These are phyloP conservation scores for Aspergillus costaricaensis DNA, from an alignment of 2,329 filamentous ascomycete species.

Conservation along the genomic window DNA sequence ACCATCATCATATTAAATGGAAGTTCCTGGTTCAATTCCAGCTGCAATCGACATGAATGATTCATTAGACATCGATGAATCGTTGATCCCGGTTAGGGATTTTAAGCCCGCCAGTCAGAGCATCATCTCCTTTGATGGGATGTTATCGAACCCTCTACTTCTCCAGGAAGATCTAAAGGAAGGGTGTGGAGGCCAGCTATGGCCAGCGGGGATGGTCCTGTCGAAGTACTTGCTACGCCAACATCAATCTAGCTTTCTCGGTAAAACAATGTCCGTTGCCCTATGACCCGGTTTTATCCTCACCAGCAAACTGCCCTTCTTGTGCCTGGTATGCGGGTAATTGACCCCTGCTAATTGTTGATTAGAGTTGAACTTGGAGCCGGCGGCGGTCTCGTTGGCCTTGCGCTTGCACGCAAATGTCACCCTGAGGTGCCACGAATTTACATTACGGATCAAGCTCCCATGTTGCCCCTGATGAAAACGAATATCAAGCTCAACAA, in stretches of 20 bases:
- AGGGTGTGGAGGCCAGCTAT: slow-evolving; percentile 90
- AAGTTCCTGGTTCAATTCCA: slow-evolving; percentile 13
- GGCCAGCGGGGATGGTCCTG: slow-evolving; percentile 90
- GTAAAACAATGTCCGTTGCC: slow-evolving; percentile 70
- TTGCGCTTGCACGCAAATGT: slow-evolving; percentile 61
- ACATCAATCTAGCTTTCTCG: slow-evolving; percentile 62
- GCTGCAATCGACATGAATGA: slow-evolving; percentile 29
- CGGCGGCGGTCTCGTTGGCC: slow-evolving; percentile 81
- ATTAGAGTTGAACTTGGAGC: slow-evolving; percentile 84
- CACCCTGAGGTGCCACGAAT: slow-evolving; percentile 57
- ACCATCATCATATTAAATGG: slow-evolving; percentile 12
- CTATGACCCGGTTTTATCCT: background rate
- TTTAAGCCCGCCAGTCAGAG: slow-evolving; percentile 56
- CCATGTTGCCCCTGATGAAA: slow-evolving; percentile 84
- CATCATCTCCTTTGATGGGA: slow-evolving; percentile 67
- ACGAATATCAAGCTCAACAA: slow-evolving; percentile 83
- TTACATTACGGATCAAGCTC: slow-evolving; percentile 80
- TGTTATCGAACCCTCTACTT: slow-evolving; percentile 68
- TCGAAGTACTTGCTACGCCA: slow-evolving; percentile 81
- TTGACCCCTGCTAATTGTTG: slow-evolving; percentile 11
- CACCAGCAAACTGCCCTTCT: background rate
- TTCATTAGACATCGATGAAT: slow-evolving; percentile 52
- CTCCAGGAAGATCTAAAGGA: slow-evolving; percentile 83
- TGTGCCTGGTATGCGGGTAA: background rate
- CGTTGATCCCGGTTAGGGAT: slow-evolving; percentile 57